phyloP scores from a whole-genome alignment of 2,329 filamentous ascomycete genomes.

The Aspergillus texensis region DNA sequence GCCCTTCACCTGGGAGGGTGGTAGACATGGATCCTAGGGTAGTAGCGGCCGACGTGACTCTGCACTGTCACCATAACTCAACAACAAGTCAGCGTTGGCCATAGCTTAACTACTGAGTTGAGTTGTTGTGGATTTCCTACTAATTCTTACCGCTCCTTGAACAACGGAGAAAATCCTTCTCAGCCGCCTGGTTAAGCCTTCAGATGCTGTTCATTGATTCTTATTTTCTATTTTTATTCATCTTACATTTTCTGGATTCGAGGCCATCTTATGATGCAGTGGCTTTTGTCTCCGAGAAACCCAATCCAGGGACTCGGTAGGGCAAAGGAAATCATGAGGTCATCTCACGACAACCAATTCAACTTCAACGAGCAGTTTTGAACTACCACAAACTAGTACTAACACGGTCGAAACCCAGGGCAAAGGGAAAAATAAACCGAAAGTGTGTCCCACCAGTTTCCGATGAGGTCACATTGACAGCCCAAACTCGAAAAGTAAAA shows the following conservation, averaged over 20 bases:
- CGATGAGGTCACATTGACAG: slow-evolving; percentile 5
- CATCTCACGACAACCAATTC: neutral
- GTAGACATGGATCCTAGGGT: slow-evolving; percentile 15
- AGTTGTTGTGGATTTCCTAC: neutral
- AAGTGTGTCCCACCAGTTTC: slow-evolving; percentile 6
- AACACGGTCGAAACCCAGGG: neutral
- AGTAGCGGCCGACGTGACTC: slow-evolving; percentile 27
- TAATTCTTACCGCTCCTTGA: neutral
- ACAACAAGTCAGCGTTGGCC: slow-evolving; percentile 1
- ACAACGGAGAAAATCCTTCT: neutral
- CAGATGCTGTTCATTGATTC: neutral
- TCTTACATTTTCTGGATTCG: neutral
- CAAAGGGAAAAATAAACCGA: neutral
- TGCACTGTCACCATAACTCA: slow-evolving; percentile 35
- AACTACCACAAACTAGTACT: neutral
- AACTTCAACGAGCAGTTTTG: neutral
- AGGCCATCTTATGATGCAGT: neutral
- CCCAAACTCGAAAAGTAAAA: neutral
- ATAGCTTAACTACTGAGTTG: neutral
- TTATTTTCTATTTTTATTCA: neutral
- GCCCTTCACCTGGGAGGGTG: slow-evolving; percentile 9
- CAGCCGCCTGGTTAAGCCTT: neutral
- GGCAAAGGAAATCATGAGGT: neutral
- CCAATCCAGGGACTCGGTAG: neutral
- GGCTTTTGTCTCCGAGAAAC: neutral